phyloP scores from a whole-genome alignment of 768 basidiomycete species.

The Agrocybe pediades region DNA sequence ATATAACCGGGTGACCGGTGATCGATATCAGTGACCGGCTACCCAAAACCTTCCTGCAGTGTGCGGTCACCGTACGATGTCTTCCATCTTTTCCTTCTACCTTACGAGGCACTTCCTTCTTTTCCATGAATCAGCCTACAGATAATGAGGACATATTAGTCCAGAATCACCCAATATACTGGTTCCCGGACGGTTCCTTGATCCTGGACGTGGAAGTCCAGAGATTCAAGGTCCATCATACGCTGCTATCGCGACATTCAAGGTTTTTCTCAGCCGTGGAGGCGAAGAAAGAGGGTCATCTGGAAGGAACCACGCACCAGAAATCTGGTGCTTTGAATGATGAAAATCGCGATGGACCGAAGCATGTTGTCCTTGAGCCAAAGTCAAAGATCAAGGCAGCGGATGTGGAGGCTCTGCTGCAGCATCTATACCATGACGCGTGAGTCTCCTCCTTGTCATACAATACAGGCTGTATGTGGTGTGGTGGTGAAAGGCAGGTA shows the following conservation, averaged over 20 bases:
- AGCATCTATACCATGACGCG: slow-evolving; percentile 69
- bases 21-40: neutral
- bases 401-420: slow-evolving; percentile 61
- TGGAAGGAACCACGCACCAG: neutral
- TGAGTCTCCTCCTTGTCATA: slow-evolving; percentile 35
- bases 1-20: neutral
- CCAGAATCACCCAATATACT: slow-evolving; percentile 50
- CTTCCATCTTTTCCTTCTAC: neutral
- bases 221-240: slow-evolving; percentile 59
- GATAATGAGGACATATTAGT: neutral
- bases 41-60: neutral
- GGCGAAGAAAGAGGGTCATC: neutral
- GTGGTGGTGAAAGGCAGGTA: neutral
- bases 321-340: neutral
- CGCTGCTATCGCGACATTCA: slow-evolving; percentile 56
- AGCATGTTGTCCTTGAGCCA: slow-evolving; percentile 25
- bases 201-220: slow-evolving; percentile 45
- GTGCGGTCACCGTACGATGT: neutral
- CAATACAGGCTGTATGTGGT: neutral
- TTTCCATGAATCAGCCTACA: neutral
- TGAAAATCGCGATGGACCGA: neutral
- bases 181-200: slow-evolving; percentile 69
- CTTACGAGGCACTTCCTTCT: neutral
- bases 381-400: slow-evolving; percentile 36
- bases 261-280: slow-evolving; percentile 25